Percentiles rank a stretch among this genome's conserved stretches.
These are phyloP conservation scores for Tulasnella calospora DNA, from an alignment of 768 basidiomycete genomes.

Conservation along the genomic window DNA sequence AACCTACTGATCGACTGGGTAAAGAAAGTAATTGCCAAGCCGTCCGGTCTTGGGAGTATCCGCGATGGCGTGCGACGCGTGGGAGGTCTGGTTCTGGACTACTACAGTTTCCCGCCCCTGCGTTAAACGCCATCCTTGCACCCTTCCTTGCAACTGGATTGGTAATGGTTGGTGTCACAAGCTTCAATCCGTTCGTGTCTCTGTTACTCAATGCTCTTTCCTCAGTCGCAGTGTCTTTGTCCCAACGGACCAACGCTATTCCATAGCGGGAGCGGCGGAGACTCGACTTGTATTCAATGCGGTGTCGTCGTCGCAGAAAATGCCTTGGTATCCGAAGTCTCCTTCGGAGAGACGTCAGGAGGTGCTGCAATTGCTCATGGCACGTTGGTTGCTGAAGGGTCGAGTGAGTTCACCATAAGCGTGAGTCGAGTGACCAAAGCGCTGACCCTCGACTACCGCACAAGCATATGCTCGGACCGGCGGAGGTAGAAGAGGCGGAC, in stretches of 20 bases:
- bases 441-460: neutral
- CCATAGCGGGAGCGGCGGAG: slow-evolving; percentile 72
- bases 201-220: neutral
- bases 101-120: neutral
- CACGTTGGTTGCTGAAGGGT: slow-evolving; percentile 82
- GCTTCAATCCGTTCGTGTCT: neutral
- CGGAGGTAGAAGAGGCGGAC: slow-evolving; percentile 72
- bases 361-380: slow-evolving; percentile 97
- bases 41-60: no score
- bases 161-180: neutral
- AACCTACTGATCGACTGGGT: no score
- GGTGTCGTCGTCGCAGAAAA: slow-evolving; percentile 91
- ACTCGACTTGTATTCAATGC: slow-evolving; percentile 79
- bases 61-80: neutral
- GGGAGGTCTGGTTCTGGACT: neutral
- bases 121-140: neutral
- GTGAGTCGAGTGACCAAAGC: neutral
- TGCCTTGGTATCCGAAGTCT: slow-evolving; percentile 87
- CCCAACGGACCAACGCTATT: slow-evolving; percentile 24
- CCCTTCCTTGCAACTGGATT: neutral
- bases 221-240: slow-evolving; percentile 20
- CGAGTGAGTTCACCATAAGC: slow-evolving; percentile 61
- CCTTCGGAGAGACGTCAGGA: slow-evolving; percentile 87
- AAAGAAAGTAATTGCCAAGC: no score
- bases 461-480: slow-evolving; percentile 76